Evolutionary conservation across 2,329 filamentous ascomycete genomes (phyloP), one percentile per base, ranked within the genome.

Genomic region (Ascomycota sp.): DNA sequence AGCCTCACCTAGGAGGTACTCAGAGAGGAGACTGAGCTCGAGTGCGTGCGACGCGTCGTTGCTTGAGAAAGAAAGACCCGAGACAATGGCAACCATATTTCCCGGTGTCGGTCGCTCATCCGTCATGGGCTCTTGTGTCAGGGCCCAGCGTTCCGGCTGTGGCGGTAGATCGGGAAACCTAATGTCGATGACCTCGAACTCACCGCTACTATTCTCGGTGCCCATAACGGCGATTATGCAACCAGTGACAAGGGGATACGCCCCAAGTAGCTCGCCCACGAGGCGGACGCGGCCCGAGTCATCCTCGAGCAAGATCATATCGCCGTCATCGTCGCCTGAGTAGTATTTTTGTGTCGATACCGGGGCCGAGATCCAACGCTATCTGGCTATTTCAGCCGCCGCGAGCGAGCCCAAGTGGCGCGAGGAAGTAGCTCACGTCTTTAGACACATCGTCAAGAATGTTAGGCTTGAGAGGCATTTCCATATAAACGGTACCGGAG

Each of bases 211-310:
- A 43, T 93, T 94, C 48, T 98, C 89, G 0, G 83, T 93, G 23
- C 89, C 89, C 57, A 98, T 70, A 3, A 85, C 83, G n/a, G 83
- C 85, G 25, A 95, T 67, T 43, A 98, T 83, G 42, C 81, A 91
- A 19, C 89, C 89, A 0, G 89, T 98, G 3, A 93, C 86, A 7
- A 95, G 65, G 35, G 81, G 61, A 17, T 77, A 63, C 1, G 66
- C 63, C 36, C 65, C 59, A 28, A 98, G 56, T 13, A 70, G 51
- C 25, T 68, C 63, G 3, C 89, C 89, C 1, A 77, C 74, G 7
- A 98, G 58, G 13, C 74, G 68, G 39, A 98, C 61, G 17, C 91
- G 75, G 28, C 89, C 89, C 1, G 83, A 94, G 51, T 95, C 86
- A 49, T 98, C 89, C 51, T 98, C 89, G 24, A 98, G 60, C 73